Conservation (phyloP, 169 alveolate species). For the Cryptosporidium meleagridis region DNA sequence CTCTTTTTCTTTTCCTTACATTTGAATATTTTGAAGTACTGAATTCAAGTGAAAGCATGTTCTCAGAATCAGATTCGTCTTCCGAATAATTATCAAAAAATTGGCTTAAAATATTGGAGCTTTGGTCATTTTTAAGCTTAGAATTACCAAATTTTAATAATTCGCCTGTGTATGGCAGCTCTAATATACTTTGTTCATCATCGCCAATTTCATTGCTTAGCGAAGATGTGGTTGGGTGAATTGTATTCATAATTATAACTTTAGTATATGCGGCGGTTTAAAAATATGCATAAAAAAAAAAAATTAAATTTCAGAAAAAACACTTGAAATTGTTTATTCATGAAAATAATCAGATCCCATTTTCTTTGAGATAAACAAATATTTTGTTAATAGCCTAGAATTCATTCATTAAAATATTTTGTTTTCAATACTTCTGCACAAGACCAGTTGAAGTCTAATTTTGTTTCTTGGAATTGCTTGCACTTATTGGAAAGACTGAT, state of each 20-base stretch:
- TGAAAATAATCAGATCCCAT: background rate
- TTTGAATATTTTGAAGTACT: background rate
- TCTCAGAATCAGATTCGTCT: slow-evolving; percentile 45
- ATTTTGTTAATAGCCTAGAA: background rate
- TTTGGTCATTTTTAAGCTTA: background rate
- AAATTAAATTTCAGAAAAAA: background rate
- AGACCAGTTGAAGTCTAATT: slow-evolving; percentile 27
- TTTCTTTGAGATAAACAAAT: no score
- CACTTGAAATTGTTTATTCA: background rate
- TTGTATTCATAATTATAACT: slow-evolving; percentile 4
- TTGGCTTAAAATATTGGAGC: background rate
- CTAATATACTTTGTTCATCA: background rate
- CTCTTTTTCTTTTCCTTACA: slow-evolving; percentile 15
- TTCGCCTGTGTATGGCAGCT: background rate
- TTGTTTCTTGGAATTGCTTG: slow-evolving; percentile 15
- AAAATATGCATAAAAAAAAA: background rate
- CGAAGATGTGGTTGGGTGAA: slow-evolving; percentile 51
- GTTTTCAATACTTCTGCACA: slow-evolving; percentile 33
- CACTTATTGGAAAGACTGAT: slow-evolving; percentile 18
- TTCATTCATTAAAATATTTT: slow-evolving; percentile 8
- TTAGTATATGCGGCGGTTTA: background rate
- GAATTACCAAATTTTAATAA: background rate
- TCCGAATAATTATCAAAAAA: background rate
- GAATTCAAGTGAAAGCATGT: slow-evolving; percentile 26
- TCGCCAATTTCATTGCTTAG: background rate